Percentiles rank a stretch among this genome's conserved stretches.
Conservation (phyloP, 2,329 filamentous ascomycete species). For the Verticillium albo-atrum region DNA sequence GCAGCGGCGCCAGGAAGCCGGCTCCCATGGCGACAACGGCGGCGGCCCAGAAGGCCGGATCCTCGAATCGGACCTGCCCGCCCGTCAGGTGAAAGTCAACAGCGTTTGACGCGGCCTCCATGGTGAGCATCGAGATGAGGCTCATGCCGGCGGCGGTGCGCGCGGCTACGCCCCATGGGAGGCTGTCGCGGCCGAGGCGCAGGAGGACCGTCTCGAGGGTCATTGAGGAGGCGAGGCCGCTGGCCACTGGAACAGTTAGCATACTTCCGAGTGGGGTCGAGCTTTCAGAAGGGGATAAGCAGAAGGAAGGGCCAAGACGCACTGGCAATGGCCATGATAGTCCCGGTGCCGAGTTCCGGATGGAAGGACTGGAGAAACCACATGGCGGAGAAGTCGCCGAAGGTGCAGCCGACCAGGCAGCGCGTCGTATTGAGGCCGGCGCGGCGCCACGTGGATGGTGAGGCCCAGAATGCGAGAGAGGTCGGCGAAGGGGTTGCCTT, state of each 20-base stretch:
- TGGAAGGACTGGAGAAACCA: slow-evolving; percentile 48
- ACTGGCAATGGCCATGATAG: slow-evolving; percentile 51
- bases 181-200: slow-evolving; percentile 38
- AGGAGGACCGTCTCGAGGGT: slow-evolving; percentile 48
- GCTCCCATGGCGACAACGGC: slow-evolving; percentile 37
- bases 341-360: slow-evolving; percentile 38
- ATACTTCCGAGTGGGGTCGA: background rate
- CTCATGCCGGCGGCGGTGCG: slow-evolving; percentile 55
- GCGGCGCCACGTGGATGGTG: slow-evolving; percentile 37
- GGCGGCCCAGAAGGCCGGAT: slow-evolving; percentile 47
- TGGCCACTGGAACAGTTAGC: slow-evolving; percentile 34
- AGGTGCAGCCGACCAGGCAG: slow-evolving; percentile 50
- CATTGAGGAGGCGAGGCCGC: slow-evolving; percentile 46
- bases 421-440: slow-evolving; percentile 49
- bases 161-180: slow-evolving; percentile 39
- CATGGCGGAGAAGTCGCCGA: slow-evolving; percentile 52
- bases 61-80: slow-evolving; percentile 39
- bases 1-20: slow-evolving; percentile 44
- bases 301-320: slow-evolving; percentile 10
- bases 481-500: background rate
- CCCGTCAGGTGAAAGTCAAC: slow-evolving; percentile 53
- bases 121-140: slow-evolving; percentile 53
- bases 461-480: slow-evolving; percentile 25
- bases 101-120: slow-evolving; percentile 50
- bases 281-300: too few species aligned